phyloP scores from a whole-genome alignment of 2,329 filamentous ascomycete species.

The Neonectria hederae region DNA sequence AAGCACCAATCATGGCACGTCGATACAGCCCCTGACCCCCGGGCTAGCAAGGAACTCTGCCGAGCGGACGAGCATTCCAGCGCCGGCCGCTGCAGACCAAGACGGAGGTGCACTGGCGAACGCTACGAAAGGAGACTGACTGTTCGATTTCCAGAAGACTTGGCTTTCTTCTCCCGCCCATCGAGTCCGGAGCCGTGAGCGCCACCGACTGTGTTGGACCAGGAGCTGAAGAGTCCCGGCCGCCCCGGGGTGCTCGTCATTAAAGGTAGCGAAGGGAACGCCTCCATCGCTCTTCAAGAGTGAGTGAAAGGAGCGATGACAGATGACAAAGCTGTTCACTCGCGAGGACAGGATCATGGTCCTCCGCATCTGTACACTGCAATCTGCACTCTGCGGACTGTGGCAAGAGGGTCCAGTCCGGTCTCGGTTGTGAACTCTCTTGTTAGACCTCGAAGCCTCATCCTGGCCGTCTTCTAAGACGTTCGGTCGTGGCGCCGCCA shows the following conservation, averaged over 20 bases:
- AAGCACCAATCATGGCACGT: constrained; percentile 45
- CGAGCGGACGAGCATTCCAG: constrained; percentile 39
- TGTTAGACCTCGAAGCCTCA: constrained; percentile 23
- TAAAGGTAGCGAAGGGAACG: constrained; percentile 11
- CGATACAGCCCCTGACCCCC: constrained; percentile 40
- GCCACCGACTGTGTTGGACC: constrained; percentile 9
- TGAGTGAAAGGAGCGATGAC: background rate
- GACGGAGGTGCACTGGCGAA: constrained; percentile 18
- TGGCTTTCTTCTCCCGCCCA: constrained; percentile 31
- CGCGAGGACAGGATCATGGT: constrained; percentile 10
- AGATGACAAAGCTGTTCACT: background rate
- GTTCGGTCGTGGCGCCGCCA: constrained; percentile 43
- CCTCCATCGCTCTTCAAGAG: background rate
- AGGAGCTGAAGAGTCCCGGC: background rate
- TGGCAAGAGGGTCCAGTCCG: constrained; percentile 10
- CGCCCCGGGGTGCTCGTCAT: background rate
- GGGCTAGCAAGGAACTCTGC: constrained; percentile 40
- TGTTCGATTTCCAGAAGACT: constrained; percentile 44
- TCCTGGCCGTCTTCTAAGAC: constrained; percentile 29
- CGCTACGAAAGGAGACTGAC: constrained; percentile 10
- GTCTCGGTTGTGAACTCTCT: constrained; percentile 31
- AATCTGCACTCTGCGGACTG: background rate
- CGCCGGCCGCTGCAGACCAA: constrained; percentile 21
- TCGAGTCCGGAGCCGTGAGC: constrained; percentile 11
- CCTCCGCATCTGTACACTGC: constrained; percentile 8